phyloP scores from a whole-genome alignment of 768 basidiomycete genomes.

The Lactarius hengduanensis region DNA sequence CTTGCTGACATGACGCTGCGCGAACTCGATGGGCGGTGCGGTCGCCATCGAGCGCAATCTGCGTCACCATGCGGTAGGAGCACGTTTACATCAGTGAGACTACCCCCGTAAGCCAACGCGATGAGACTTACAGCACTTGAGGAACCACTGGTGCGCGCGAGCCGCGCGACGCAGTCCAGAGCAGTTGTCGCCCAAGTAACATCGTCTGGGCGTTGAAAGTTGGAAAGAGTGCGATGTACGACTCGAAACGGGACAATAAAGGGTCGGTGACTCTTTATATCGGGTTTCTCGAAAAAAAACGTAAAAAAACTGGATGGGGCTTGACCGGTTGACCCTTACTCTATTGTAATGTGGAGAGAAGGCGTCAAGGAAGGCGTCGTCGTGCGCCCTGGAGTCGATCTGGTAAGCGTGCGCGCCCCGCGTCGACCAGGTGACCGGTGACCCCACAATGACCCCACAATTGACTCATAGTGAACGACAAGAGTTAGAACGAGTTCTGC shows the following conservation, averaged over 20 bases:
- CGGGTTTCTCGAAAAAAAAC: background rate
- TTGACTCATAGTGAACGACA: background rate
- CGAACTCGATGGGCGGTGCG: conserved; percentile 18
- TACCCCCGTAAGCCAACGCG: too few relatives aligned
- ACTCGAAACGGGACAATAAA: background rate
- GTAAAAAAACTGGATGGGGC: background rate
- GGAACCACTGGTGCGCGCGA: background rate
- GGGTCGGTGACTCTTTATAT: background rate
- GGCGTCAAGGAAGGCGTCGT: background rate
- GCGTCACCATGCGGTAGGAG: background rate
- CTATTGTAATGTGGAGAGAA: background rate
- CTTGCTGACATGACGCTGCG: conserved; percentile 22
- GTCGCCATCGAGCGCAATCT: conserved; percentile 25
- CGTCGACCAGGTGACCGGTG: background rate
- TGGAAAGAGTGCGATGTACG: background rate
- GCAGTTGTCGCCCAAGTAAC: conserved; percentile 8
- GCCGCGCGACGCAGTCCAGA: conserved; percentile 1
- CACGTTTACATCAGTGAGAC: background rate
- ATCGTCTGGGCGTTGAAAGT: background rate
- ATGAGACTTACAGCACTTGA: background rate
- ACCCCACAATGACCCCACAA: too few relatives aligned
- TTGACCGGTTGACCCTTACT: too few relatives aligned
- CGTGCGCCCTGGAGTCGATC: background rate
- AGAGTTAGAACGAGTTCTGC: too few relatives aligned
- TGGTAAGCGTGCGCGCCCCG: background rate